Conservation (phyloP, 1,284 basidiomycete genomes). For the Ustilago shanxiensis region DNA sequence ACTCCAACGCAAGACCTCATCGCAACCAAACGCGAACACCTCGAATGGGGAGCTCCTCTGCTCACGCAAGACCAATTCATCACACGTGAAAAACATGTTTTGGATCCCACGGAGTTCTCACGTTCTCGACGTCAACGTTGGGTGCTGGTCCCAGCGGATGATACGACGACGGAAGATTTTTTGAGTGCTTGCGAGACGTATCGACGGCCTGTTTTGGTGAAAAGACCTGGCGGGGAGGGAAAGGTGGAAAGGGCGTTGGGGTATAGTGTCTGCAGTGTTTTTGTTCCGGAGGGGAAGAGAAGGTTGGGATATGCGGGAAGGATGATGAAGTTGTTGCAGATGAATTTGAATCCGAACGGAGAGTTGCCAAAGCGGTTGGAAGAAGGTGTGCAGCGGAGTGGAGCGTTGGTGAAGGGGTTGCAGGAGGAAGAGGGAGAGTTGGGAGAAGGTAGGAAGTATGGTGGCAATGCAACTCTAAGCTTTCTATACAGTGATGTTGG, state of each 20-base stretch:
- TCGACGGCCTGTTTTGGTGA: constrained; percentile 32
- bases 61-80: constrained; percentile 36
- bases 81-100: constrained; percentile 24
- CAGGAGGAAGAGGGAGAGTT: constrained; percentile 14
- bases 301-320: constrained; percentile 74
- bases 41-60: constrained; percentile 42
- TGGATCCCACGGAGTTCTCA: constrained; percentile 31
- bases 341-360: constrained; percentile 69
- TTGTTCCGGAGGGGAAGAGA: constrained; percentile 73
- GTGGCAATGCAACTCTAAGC: constrained; percentile 73
- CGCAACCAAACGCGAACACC: constrained; percentile 39
- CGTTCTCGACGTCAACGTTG: constrained; percentile 24
- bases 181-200: constrained; percentile 43
- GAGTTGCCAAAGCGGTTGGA: constrained; percentile 9
- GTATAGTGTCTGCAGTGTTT: constrained; percentile 69
- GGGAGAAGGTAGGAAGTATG: constrained; percentile 65
- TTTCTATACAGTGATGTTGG: constrained; percentile 79
- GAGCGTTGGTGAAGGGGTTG: constrained; percentile 6
- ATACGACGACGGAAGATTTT: constrained; percentile 36
- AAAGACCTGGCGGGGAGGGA: constrained; percentile 7
- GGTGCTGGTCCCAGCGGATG: constrained; percentile 38
- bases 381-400: constrained; percentile 5
- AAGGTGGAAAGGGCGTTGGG: constrained; percentile 28
- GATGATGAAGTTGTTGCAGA: constrained; percentile 75
- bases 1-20: constrained; percentile 34